Base-by-base conservation (phyloP, 305 asterid species). In the Fraxinus angustifolia region DNA sequence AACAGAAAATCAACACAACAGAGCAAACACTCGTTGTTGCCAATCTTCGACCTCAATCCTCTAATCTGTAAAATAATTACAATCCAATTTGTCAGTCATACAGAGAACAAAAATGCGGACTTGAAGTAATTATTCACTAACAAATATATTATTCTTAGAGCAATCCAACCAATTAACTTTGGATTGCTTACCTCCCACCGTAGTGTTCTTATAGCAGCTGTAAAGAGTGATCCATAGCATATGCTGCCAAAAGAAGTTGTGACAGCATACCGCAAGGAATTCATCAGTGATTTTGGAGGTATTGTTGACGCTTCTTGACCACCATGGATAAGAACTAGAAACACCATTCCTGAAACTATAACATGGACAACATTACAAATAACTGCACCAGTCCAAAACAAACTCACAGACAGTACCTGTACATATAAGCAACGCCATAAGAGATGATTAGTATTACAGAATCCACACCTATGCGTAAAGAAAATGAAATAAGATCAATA, bases 321-420 rank as follows among this genome's bases (percentile, higher is more conserved):
- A 50, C 97, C 98, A 83, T 96, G 97, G 82, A 89, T 89, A 60
- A 96, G 97, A 78, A 91, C 96, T 72, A 92, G 95, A 83, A 96
- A 96, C 36, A 93, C 97, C 93, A 92, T 94, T 70, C 99, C 99
- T 8, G 99, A 96, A 26, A 96, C 99, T 75, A 93, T 88, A 48
- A 94, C 99, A 75, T 96, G 97, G 72, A 96, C 93, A 19, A 92
- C 84, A 82, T 96, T 96, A 78, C 99, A 96, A 36, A 96, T 87
- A 73, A 94, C 99, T 19, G 99, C 99, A 76, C 99, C 99, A n/a
- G 97, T 94, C 99, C 99, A 96, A 88, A 96, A 96, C 87, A 94
- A 89, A 88, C 98, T 96, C 77, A 94, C 91, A 77, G 92, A 92
- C 73, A 96, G 84, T 36, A 92, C 93, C 99, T 96, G 97, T 8